Evolutionary conservation across 1,139 yeast genomes (phyloP), one percentile per base, ranked within the genome.

Genomic region (Eremothecium sinecaudum): DNA sequence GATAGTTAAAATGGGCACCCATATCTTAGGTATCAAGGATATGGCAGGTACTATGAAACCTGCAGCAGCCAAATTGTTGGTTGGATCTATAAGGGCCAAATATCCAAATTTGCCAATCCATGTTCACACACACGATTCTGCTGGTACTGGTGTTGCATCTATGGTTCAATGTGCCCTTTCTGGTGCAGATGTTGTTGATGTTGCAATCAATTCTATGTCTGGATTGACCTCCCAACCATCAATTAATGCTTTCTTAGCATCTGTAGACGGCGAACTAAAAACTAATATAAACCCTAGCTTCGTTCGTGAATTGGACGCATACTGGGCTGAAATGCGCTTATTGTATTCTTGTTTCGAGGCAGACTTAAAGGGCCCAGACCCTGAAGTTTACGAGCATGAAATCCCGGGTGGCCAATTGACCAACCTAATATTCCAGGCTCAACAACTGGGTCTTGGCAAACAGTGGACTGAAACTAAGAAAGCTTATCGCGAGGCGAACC

Each of bases 21-120:
- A 90, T 62, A 75, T 90, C 56, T 71, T 90, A 52, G 98, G 97
- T 63, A 90, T 90, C 58, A 90, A 90, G 66, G 99, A 90, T 66
- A 90, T 90, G 99, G 99, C 99, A 35, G 99, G 99, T 66, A 87
- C 97, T 41, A 64, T 90, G 67, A 87, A 90, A 65, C 98, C 99
- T 41, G 71, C 75, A 43, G 98, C 98, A 42, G 98, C 98, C 28
- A 75, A 71, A 36, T 47, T 78, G 36, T 74, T 90, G 58, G 71
- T 90, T 52, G 76, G 90, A 39, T 67, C 83, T 21, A 75, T 90
- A 48, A 78, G 98, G 63, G 74, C 73, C 42, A 79, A 73, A 62
- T 84, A 83, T 63, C 98, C 99, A 35, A 75, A 83, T 54, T 71
- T 92, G 56, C 96, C 97, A 47, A 87, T 90, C 55, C 99, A 90